phyloP scores from a whole-genome alignment of 257 asterid genomes.

The Salvia splendens region DNA sequence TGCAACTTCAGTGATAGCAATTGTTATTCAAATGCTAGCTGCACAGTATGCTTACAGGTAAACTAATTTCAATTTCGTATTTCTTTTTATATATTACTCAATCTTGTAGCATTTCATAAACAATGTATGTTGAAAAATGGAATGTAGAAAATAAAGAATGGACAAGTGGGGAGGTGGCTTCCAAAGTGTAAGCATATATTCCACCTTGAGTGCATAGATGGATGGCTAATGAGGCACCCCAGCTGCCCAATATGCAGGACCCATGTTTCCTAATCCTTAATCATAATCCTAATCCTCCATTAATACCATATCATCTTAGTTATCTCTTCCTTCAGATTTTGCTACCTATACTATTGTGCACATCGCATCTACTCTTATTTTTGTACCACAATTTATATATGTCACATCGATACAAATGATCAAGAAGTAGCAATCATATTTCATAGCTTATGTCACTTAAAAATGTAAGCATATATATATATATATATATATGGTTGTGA shows the following conservation, averaged over 20 bases:
- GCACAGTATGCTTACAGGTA: slow-evolving; percentile 78
- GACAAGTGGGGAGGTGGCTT: slow-evolving; percentile 50
- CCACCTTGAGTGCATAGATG: slow-evolving; percentile 66
- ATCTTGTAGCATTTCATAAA: background rate
- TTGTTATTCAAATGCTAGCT: slow-evolving; percentile 33
- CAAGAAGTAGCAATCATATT: no score
- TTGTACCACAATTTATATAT: no score
- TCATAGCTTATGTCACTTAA: no score
- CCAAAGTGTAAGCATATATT: slow-evolving; percentile 62
- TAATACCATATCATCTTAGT: no score
- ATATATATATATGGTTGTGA: no score
- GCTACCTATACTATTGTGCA: no score
- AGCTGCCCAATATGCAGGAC: slow-evolving; percentile 63
- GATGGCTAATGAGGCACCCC: slow-evolving; percentile 64
- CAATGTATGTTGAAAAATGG: background rate
- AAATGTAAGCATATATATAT: no score
- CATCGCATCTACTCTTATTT: no score
- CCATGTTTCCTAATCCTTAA: background rate
- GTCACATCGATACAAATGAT: no score
- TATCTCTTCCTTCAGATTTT: no score
- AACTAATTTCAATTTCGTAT: background rate
- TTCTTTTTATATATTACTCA: no score
- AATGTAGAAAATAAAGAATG: slow-evolving; percentile 63
- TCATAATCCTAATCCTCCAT: no score
- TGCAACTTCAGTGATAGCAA: slow-evolving; percentile 25